Evolutionary conservation across 73 alveolate genomes (phyloP).

Genomic region (Tetrahymena elliotti): DNA sequence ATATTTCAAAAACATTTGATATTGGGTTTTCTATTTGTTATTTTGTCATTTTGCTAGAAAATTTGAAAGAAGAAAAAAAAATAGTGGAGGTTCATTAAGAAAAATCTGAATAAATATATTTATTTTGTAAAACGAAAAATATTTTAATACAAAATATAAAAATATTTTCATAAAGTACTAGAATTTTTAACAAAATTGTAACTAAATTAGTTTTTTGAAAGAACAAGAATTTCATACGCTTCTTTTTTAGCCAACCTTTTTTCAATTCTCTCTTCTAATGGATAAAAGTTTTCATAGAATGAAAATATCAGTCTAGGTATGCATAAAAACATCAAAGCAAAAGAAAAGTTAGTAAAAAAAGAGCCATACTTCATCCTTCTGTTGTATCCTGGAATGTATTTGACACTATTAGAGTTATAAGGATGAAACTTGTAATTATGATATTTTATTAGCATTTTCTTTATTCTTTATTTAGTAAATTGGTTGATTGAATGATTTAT

Average conservation of each 20-base stretch:
- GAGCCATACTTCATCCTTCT: neutral
- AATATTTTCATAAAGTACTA: neutral
- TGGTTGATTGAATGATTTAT: no score
- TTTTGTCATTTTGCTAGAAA: no score
- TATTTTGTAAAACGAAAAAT: no score
- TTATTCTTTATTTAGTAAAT: neutral
- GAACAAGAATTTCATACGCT: neutral
- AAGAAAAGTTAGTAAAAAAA: neutral
- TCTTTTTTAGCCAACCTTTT: neutral
- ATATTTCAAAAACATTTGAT: no score
- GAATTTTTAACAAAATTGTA: neutral
- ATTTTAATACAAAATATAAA: neutral
- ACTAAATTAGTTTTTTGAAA: neutral
- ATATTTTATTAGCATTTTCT: neutral
- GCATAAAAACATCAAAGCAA: neutral
- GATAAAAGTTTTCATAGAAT: neutral
- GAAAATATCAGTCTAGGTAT: neutral
- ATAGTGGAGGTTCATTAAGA: no score
- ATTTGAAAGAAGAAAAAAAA: no score
- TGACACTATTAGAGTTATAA: neutral
- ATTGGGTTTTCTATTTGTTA: no score
- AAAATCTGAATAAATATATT: neutral
- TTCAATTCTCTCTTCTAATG: neutral
- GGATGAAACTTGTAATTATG: neutral
- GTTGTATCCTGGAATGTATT: neutral